Conservation (phyloP, 2,329 filamentous ascomycete genomes). For the Sclerotinia borealis region DNA sequence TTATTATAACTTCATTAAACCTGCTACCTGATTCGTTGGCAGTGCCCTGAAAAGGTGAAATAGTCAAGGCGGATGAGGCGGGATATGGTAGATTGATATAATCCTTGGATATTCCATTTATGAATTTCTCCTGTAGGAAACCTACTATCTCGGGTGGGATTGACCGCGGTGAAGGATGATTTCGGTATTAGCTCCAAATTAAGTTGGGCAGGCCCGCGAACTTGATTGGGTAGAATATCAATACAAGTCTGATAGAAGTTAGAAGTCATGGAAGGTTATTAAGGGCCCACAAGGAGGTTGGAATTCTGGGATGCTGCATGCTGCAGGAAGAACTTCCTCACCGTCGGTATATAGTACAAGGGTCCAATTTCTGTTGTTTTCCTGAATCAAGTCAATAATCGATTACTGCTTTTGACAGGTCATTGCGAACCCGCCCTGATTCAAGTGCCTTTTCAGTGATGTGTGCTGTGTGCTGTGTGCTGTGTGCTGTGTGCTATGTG, state of each 20-base stretch:
- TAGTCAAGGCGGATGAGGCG: conserved; percentile 7
- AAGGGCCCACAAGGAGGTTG: background rate
- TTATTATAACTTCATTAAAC: conserved; percentile 2
- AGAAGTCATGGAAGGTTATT: conserved; percentile 11
- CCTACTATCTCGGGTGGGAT: conserved; percentile 6
- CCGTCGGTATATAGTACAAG: background rate
- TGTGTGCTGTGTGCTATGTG: background rate
- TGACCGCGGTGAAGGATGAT: conserved; percentile 9
- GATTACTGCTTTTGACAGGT: background rate
- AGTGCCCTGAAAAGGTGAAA: background rate
- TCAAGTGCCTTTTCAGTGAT: background rate
- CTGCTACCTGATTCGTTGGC: conserved; percentile 3
- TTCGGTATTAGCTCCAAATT: background rate
- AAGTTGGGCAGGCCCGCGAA: background rate
- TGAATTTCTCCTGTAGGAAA: background rate
- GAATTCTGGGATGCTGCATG: conserved; percentile 3
- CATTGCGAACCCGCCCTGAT: background rate
- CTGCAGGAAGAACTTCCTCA: conserved; percentile 6
- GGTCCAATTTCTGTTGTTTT: background rate
- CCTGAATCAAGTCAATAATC: background rate
- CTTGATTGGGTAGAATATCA: background rate
- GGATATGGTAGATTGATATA: conserved; percentile 2
- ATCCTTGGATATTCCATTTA: conserved; percentile 12
- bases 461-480: background rate
- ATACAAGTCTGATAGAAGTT: conserved; percentile 4